Conservation (phyloP, 345 rosid genomes). For the Eutrema heterophyllum region DNA sequence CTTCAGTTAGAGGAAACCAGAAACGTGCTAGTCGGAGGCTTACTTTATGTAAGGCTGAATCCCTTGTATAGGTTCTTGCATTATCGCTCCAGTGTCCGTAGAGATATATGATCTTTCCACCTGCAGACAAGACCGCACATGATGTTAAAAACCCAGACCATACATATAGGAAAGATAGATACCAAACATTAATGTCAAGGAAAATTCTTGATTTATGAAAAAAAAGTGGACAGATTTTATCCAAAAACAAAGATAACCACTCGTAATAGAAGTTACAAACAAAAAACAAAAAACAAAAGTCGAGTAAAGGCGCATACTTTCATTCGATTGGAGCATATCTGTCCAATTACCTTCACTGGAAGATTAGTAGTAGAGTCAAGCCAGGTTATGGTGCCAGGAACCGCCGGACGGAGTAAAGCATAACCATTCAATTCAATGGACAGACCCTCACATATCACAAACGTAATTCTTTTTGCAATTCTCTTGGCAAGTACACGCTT, state of each 20-base stretch:
- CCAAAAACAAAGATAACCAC: background rate
- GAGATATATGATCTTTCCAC: conserved; percentile 86
- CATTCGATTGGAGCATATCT: background rate
- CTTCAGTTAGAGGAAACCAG: conserved; percentile 6
- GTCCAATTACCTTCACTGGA: conserved; percentile 66
- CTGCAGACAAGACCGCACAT: conserved; percentile 39
- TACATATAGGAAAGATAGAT: background rate
- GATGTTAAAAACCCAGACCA: background rate
- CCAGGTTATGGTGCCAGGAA: conserved; percentile 85
- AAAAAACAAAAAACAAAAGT: background rate
- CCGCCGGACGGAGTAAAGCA: conserved; percentile 79
- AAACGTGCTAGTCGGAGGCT: conserved; percentile 16
- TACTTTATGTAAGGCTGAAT: conserved; percentile 70
- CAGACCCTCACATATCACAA: conserved; percentile 52
- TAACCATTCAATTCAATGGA: conserved; percentile 77
- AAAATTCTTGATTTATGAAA: background rate
- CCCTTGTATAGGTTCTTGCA: conserved; percentile 57
- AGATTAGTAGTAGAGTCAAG: conserved; percentile 90
- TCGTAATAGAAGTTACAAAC: background rate
- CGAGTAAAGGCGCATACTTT: background rate
- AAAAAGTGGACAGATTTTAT: background rate
- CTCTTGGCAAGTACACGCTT: conserved; percentile 82
- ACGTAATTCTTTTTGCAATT: conserved; percentile 56
- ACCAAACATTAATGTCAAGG: conserved; percentile 3
- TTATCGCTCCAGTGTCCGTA: conserved; percentile 86